Evolutionary conservation across 257 asterid genomes (phyloP), one percentile per base, ranked within the genome.

Genomic region (Solanum acaule): DNA sequence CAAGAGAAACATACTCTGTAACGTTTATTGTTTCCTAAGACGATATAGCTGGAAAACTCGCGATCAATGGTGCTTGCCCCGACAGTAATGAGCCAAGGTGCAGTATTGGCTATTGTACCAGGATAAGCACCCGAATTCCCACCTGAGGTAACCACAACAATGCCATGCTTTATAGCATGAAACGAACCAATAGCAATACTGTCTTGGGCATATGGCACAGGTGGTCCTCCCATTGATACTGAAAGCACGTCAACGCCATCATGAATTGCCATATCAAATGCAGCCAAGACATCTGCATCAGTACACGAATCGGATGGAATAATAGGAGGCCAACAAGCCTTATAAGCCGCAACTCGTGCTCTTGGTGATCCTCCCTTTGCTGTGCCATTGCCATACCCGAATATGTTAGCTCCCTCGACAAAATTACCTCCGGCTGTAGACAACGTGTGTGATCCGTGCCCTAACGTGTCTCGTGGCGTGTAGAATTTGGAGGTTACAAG

Each of bases 201-300:
- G 76, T 95, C 99, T 2, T 93, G 89, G 84, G 91, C 92, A 89
- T 93, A 94, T 10, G 96, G 94, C 1, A 15, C 92, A 1, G 97
- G 89, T 59, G 88, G 89, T 23, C 98, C 98, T 34, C 99, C 99
- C 46, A 96, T 93, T 31, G 99, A 96, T 33, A 96, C 92, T 1
- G 99, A 96, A 25, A 96, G 90, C 88, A 96, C 98, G 31, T 96
- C 98, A n/a, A 95, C 98, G 0, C 99, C 97, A 85, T 96, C 99
- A 35, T 95, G 95, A 52, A 96, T 96, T 37, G 99, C 99, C 68
- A 59, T 70, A 29, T 96, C 99, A 29, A 96, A 95, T 81, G 93
- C 99, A 83, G 98, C 98, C 92, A 96, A 89, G 63, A 96, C 93
- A 75, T 96, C 99, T 0, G 99, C 98, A 83, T 95, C 99, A 38